A percentile compares a stretch with the other conserved stretches of the same genome.
Evolutionary conservation across 805 yeast genomes (phyloP).

Genomic region (Monosporozyma aquatica): DNA sequence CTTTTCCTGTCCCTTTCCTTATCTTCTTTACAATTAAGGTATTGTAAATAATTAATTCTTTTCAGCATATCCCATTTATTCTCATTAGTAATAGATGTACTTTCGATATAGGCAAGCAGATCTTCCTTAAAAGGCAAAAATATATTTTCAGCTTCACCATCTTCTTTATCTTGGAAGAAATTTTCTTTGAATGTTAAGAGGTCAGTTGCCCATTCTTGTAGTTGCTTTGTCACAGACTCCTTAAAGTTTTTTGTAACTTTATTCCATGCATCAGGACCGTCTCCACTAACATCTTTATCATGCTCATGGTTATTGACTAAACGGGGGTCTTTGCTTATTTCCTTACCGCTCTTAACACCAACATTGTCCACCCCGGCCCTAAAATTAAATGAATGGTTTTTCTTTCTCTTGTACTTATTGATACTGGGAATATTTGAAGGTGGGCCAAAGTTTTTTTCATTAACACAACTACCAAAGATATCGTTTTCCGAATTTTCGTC

Average conservation of each 20-base stretch:
- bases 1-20: constrained; percentile 13
- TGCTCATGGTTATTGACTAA: constrained; percentile 61
- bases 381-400: constrained; percentile 60
- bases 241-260: constrained; percentile 42
- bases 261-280: constrained; percentile 57
- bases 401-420: constrained; percentile 3
- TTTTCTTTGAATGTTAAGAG: constrained; percentile 33
- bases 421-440: constrained; percentile 6
- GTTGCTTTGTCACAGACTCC: constrained; percentile 44
- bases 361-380: constrained; percentile 81
- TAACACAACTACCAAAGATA: neutral
- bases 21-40: constrained; percentile 47
- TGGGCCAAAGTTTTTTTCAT: neutral
- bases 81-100: constrained; percentile 37
- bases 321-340: constrained; percentile 69
- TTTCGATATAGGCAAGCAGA: constrained; percentile 47
- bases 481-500: neutral
- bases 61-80: constrained; percentile 68
- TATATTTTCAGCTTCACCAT: constrained; percentile 15
- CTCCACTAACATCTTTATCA: constrained; percentile 64
- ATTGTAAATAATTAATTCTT: constrained; percentile 59
- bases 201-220: constrained; percentile 47
- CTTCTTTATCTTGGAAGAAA: constrained; percentile 3
- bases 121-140: constrained; percentile 52
- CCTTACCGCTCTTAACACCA: constrained; percentile 76